Base-by-base conservation (phyloP, 2,329 filamentous ascomycete genomes). In the Fusarium sambucinum region DNA sequence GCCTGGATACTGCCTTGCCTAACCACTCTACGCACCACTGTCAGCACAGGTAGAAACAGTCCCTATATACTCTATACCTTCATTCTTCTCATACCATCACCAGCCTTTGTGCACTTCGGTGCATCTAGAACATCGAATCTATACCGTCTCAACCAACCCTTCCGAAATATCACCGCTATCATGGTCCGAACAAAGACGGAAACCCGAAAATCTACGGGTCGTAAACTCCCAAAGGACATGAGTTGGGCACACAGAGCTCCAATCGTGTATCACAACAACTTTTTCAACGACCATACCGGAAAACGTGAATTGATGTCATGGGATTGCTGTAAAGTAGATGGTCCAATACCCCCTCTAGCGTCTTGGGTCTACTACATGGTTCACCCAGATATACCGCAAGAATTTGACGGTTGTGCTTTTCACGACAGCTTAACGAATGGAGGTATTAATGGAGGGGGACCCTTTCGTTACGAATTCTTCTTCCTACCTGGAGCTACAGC, bases 391-490 rank as follows among this genome's bases (percentile, higher is more conserved):
- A 17, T 16, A 7, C 10, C 47, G 14, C 35, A 19, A 9, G 9
- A 40, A 16, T 51, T 51, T 5, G 13, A 40, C 11, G 25, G 47
- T 32, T 2, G 25, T 17, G 33, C 23, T 17, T 14, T 51, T 40
- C 14, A 40, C 9, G 7, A 13, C 2, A n/a, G 35, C 17, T 40
- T 29, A 3, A 40, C 6, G 9, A 9, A 29, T 8, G 4, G 12
- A 29, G 25, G 3, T 8, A 3, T 30, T 19, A 9, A 8, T 10
- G 10, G 12, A 42, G 27, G 19, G 7, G 16, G 19, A 13, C 2
- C 19, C 2, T 45, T 53, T 19, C 32, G 55, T 9, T 57, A 42
- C 2, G 47, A 61, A 25, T 57, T 46, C 16, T 61, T 53, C 37
- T 61, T 56, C n/a, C 25, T 61, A 1, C 42, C 52, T 16, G 37